Evolutionary conservation across 176 grass and related monocot genomes (phyloP).

Genomic region (Carex littledalei): DNA sequence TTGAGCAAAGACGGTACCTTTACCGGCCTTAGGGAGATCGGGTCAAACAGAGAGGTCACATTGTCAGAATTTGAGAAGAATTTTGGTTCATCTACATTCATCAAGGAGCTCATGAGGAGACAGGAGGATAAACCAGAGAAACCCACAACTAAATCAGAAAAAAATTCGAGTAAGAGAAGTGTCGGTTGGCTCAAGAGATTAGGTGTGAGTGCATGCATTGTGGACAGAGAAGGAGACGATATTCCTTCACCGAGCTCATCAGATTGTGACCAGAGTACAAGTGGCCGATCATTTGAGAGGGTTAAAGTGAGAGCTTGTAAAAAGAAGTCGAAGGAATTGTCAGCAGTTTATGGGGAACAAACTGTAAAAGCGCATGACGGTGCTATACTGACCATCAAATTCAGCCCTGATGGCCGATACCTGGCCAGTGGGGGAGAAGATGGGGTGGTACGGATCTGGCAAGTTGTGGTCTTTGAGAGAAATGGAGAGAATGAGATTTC

Average conservation of each 20-base stretch:
- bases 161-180: conserved; percentile 29
- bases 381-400: conserved; percentile 78
- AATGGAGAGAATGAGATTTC: conserved; percentile 41
- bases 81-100: conserved; percentile 21
- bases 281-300: conserved; percentile 32
- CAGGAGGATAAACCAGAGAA: neutral
- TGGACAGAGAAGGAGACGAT: conserved; percentile 39
- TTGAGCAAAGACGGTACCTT: conserved; percentile 16
- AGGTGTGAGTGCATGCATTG: conserved; percentile 31
- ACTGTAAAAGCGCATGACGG: conserved; percentile 78
- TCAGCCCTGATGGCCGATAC: conserved; percentile 75
- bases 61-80: conserved; percentile 23
- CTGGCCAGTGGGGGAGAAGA: conserved; percentile 82
- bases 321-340: conserved; percentile 67
- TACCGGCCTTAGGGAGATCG: conserved; percentile 14
- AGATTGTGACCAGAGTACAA: conserved; percentile 26
- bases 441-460: conserved; percentile 72
- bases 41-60: conserved; percentile 1
- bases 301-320: conserved; percentile 55
- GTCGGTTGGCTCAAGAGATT: conserved; percentile 64
- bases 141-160: conserved; percentile 20
- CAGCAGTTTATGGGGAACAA: conserved; percentile 66
- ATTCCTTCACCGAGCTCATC: conserved; percentile 38
- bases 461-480: conserved; percentile 39
- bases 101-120: conserved; percentile 13